Evolutionary conservation across 2,329 filamentous ascomycete species (phyloP), one percentile per base, ranked within the genome.

Genomic region (Fonsecaea pedrosoi): DNA sequence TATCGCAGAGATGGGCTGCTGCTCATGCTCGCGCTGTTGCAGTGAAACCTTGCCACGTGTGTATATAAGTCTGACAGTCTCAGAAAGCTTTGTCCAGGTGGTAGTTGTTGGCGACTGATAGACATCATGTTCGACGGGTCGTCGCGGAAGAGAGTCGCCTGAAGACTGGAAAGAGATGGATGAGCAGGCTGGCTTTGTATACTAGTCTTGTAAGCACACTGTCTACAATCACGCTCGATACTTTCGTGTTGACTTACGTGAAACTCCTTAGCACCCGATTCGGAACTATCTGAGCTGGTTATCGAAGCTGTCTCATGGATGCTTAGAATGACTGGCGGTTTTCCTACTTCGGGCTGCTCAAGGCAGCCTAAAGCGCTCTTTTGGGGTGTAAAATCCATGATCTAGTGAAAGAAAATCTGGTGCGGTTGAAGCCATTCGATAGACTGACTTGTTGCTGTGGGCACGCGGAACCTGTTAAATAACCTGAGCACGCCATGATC

Each of bases 1-100:
- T 37, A 59, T 40, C 2, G 48, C 18, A 4, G 64, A 66, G 25
- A 66, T 58, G 34, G 64, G 59, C 35, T 57, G 38, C 34, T 45
- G 54, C 8, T 42, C 34, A 3, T 21, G 34, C 2, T 56, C 42
- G 9, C 25, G 34, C 13, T 57, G 34, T 54, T 55, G n/a, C 25
- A 62, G 13, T 5, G 15, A 30, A 25, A 62, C 60, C 35, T 45
- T 40, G 32, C n/a, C n/a, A 1, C 60, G 48, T 15, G 50, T 56
- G 48, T 62, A 62, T 32, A 38, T 35, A 12, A 62, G 60, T 32
- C 60, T 54, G 21, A 54, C 32, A 54, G 50, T 34, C 21, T 62
- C 60, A 10, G 35, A 30, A 9, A 55, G 30, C 48, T 62, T 62
- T 6, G n/a, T 18, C 55, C 55, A 58, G 21, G 15, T 8, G 15